phyloP scores from a whole-genome alignment of 2,329 filamentous ascomycete species.

The Ascochyta lentis region DNA sequence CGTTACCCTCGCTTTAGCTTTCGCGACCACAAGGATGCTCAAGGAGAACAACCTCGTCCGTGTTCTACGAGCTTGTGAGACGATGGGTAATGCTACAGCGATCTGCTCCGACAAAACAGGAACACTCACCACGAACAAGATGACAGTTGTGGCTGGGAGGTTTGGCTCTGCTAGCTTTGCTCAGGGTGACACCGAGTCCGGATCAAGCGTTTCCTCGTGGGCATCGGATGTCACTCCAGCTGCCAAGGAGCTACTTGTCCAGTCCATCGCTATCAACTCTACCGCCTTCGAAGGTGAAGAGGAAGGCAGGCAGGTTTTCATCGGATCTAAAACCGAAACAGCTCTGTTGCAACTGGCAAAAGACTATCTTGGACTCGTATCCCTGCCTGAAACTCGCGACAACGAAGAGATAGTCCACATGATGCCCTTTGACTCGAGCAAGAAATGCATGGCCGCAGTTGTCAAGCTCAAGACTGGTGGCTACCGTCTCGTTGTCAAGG shows the following conservation, averaged over 20 bases:
- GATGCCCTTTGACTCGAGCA: conserved; percentile 62
- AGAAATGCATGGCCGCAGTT: conserved; percentile 65
- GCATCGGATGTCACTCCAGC: conserved; percentile 54
- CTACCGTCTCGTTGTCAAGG: conserved; percentile 62
- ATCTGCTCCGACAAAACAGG: conserved; percentile 49
- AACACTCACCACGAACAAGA: conserved; percentile 48
- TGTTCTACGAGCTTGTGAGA: conserved; percentile 43
- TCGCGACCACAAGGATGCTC: conserved; percentile 45
- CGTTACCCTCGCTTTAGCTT: conserved; percentile 45
- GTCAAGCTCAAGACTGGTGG: conserved; percentile 55
- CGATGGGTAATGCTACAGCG: conserved; percentile 46
- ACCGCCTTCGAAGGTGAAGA: conserved; percentile 59
- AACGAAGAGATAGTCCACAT: conserved; percentile 58
- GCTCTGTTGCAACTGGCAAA: conserved; percentile 60
- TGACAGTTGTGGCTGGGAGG: conserved; percentile 52
- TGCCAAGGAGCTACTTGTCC: conserved; percentile 34
- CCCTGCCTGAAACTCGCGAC: conserved; percentile 55
- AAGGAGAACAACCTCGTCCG: conserved; percentile 48
- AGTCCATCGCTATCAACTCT: conserved; percentile 53
- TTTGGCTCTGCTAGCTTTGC: conserved; percentile 53
- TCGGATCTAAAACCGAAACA: conserved; percentile 65
- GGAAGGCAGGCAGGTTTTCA: conserved; percentile 56
- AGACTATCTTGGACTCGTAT: conserved; percentile 60
- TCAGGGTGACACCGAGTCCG: conserved; percentile 56
- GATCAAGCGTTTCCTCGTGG: conserved; percentile 50